Conservation (phyloP, 208 protist genomes). For the Leishmania tarentolae region DNA sequence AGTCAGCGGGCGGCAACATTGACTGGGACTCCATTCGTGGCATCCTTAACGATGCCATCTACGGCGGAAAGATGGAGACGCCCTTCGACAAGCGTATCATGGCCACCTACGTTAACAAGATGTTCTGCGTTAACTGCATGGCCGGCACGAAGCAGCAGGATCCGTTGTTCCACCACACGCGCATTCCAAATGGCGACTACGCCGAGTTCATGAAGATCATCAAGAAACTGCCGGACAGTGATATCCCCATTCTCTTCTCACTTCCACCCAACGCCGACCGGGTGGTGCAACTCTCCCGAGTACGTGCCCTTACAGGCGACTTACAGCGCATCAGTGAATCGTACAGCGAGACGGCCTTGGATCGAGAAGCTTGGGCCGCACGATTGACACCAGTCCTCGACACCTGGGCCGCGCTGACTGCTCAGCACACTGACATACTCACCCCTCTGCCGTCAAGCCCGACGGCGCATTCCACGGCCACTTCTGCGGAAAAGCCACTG, state of each 20-base stretch:
- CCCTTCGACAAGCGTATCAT: conserved; percentile 94
- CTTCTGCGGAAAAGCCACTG: conserved; percentile 67
- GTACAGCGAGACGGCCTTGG: conserved; percentile 58
- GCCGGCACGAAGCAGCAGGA: conserved; percentile 57
- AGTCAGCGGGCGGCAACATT: conserved; percentile 45
- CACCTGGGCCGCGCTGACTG: conserved; percentile 81
- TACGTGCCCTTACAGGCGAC: conserved; percentile 69
- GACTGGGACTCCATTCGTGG: conserved; percentile 95
- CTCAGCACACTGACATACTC: conserved; percentile 64
- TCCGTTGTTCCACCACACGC: conserved; percentile 60
- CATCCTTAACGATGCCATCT: conserved; percentile 95
- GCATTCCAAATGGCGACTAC: conserved; percentile 67
- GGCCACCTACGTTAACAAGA: conserved; percentile 89
- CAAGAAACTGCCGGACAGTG: conserved; percentile 87
- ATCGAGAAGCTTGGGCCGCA: conserved; percentile 88
- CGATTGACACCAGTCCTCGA: conserved; percentile 84
- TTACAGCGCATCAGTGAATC: conserved; percentile 87
- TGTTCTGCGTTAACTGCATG: conserved; percentile 81
- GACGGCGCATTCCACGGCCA: neutral
- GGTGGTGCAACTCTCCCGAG: conserved; percentile 85
- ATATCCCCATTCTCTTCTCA: conserved; percentile 92
- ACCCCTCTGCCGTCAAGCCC: conserved; percentile 25
- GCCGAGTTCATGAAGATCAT: conserved; percentile 83
- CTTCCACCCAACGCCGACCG: conserved; percentile 95
- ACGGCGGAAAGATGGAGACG: conserved; percentile 97